These are phyloP conservation scores for Omphalea diandra DNA, from an alignment of 441 rosid genomes.

Conservation along the genomic window DNA sequence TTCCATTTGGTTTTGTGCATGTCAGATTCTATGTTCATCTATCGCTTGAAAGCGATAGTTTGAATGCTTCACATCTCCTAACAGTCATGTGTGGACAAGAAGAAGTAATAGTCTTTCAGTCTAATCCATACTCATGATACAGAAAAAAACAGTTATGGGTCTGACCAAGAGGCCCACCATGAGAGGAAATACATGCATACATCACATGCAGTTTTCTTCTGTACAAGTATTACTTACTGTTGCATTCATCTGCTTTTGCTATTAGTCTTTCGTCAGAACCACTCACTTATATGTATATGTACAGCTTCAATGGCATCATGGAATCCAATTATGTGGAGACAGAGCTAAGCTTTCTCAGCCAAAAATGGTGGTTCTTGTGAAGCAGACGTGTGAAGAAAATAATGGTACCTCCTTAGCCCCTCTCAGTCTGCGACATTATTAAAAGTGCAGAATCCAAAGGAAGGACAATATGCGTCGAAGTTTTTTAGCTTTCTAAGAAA, in stretches of 20 bases:
- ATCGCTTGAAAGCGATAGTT: too few relatives aligned
- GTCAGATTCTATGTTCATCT: too few relatives aligned
- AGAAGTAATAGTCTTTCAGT: conserved; percentile 26
- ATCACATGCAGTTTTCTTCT: conserved; percentile 65
- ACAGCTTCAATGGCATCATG: conserved; percentile 34
- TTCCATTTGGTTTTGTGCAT: neutral
- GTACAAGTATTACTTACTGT: conserved; percentile 44
- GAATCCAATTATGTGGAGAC: conserved; percentile 27
- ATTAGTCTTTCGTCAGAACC: conserved; percentile 39
- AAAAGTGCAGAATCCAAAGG: conserved; percentile 14
- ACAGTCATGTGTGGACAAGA: conserved; percentile 15
- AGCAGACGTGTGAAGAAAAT: conserved; percentile 13
- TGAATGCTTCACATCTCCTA: conserved; percentile 16
- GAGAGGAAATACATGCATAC: conserved; percentile 36
- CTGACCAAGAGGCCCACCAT: conserved; percentile 62
- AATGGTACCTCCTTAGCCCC: conserved; percentile 18
- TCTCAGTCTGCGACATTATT: conserved; percentile 20
- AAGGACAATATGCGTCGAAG: neutral
- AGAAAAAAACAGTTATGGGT: conserved; percentile 30
- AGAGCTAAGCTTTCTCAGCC: conserved; percentile 15
- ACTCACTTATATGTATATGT: conserved; percentile 44
- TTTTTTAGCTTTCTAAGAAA: conserved; percentile 11
- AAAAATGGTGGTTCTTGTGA: conserved; percentile 22
- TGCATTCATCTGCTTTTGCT: conserved; percentile 63
- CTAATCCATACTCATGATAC: conserved; percentile 35